A percentile compares a stretch with the other conserved stretches of the same genome.
These are phyloP conservation scores for Ambrosia hybrid DNA, from an alignment of 140 eudicot species.

Conservation along the genomic window DNA sequence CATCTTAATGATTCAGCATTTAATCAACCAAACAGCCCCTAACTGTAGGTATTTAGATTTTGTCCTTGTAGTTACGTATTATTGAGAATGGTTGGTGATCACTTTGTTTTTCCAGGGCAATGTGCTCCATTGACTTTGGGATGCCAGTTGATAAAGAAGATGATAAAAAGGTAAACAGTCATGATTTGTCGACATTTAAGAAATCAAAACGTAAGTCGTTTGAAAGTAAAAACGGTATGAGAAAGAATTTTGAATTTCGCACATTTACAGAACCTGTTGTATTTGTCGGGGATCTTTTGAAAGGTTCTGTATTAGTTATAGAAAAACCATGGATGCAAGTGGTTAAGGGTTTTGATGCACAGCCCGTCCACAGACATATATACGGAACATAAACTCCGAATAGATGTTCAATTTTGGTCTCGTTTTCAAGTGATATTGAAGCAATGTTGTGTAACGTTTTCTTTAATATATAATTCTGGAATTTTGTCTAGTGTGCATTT, in stretches of 20 bases:
- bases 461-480: neutral
- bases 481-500: neutral
- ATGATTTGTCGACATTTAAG: slow-evolving; percentile 27
- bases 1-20: no score
- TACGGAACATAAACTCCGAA: slow-evolving; percentile 66
- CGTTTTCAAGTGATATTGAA: slow-evolving; percentile 12
- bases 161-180: slow-evolving; percentile 39
- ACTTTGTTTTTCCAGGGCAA: slow-evolving; percentile 47
- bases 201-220: slow-evolving; percentile 61
- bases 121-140: slow-evolving; percentile 71
- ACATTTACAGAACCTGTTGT: slow-evolving; percentile 74
- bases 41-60: no score
- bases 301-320: no score
- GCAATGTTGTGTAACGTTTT: slow-evolving; percentile 39
- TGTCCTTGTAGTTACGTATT: neutral
- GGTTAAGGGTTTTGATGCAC: slow-evolving; percentile 58
- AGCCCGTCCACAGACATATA: slow-evolving; percentile 87
- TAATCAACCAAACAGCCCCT: no score
- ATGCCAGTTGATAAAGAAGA: slow-evolving; percentile 55
- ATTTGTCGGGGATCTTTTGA: slow-evolving; percentile 78
- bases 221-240: slow-evolving; percentile 36
- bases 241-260: slow-evolving; percentile 68
- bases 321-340: slow-evolving; percentile 47
- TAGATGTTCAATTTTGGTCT: slow-evolving; percentile 33
- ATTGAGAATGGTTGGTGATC: neutral